Base-by-base conservation (phyloP, 2,329 filamentous ascomycete species). In the Myotisia sp. region DNA sequence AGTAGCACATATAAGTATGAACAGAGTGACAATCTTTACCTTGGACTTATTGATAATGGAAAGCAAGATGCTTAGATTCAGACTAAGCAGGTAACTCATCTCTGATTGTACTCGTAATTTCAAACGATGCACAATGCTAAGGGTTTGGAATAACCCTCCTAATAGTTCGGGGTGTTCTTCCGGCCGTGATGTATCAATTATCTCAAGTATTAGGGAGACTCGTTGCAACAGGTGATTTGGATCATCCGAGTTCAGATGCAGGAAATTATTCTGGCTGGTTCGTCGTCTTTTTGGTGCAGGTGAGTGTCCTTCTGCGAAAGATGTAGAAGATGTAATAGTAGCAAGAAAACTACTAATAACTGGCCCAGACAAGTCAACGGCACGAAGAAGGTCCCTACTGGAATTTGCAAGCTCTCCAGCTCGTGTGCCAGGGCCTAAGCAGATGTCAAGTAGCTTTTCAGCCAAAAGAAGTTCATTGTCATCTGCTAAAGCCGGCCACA, bases 61-160 rank as follows among this genome's bases (percentile, higher is more conserved):
- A 33, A 87, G 65, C 21, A 98, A 66, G 46, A 81, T 85, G 43
- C 79, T 74, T 24, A 98, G 68, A 5, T 90, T 76, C 34, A 95
- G 62, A 44, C 80, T 83, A 53, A 95, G 80, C 26, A 95, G 65
- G 59, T 95, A 95, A 10, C 85, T 83, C 41, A 94, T 70, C 51
- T 92, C 86, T 0, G 85, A 87, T 26, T 81, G 77, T 17, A 86
- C 74, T 38, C 87, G 73, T 17, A 75, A 71, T 52, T 82, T 79
- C 53, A 90, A 80, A 40, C 84, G 79, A 47, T 92, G 85, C 16
- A 98, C 68, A 49, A 92, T 82, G 4, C 79, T 77, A n/a, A 98
- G 70, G 1, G 82, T 71, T 37, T 78, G 76, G 60, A 95, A 98
- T 3, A 98, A 65, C 18, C 73, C 74, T 39, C 76, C 74, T 4